Conservation (phyloP, 2,329 filamentous ascomycete species). For the Dothidotthia symphoricarpi region DNA sequence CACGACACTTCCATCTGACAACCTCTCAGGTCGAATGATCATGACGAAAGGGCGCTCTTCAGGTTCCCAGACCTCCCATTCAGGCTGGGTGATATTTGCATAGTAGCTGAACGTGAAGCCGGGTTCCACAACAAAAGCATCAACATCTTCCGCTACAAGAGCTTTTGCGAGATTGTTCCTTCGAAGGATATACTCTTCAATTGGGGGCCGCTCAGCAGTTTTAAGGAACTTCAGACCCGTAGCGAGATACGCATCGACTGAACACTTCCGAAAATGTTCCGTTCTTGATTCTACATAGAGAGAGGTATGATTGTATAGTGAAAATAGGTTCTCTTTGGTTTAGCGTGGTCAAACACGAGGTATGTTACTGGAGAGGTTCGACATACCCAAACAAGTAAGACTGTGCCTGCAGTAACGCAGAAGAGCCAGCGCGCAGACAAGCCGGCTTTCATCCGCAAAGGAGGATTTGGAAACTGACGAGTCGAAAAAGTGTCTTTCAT, state of each 20-base stretch:
- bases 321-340: conserved; percentile 2
- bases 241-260: conserved; percentile 52
- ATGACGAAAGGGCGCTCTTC: conserved; percentile 64
- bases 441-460: no score
- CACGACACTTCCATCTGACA: conserved; percentile 42
- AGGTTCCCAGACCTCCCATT: conserved; percentile 66
- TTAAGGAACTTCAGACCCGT: conserved; percentile 54
- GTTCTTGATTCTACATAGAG: conserved; percentile 6
- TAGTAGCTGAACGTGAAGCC: conserved; percentile 66
- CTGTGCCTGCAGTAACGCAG: conserved; percentile 2
- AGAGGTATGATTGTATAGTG: not conserved
- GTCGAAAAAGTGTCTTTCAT: no score
- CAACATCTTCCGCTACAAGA: conserved; percentile 51
- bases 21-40: conserved; percentile 54
- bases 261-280: conserved; percentile 48
- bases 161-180: conserved; percentile 58
- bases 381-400: conserved; percentile 7
- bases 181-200: conserved; percentile 55
- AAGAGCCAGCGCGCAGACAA: conserved; percentile 1
- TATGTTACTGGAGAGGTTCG: not conserved
- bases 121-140: conserved; percentile 63
- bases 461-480: no score
- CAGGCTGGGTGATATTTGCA: conserved; percentile 59
- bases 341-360: not conserved
- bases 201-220: conserved; percentile 48